These are phyloP conservation scores for Mycena haematopus DNA, from an alignment of 768 basidiomycete genomes.

Conservation along the genomic window DNA sequence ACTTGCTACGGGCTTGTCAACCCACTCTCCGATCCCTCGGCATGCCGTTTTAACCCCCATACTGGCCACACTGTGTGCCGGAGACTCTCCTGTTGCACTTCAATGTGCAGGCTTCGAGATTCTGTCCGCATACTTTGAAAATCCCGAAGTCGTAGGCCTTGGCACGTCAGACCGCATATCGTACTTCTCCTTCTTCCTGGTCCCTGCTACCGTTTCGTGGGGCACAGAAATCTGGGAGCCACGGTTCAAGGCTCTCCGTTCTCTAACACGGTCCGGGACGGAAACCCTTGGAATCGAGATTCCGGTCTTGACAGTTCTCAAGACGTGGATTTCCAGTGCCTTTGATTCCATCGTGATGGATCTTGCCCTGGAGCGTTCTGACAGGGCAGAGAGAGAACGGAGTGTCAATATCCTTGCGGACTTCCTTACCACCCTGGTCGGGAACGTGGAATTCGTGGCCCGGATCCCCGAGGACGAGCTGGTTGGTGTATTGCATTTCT, in stretches of 20 bases:
- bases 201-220: conserved; percentile 53
- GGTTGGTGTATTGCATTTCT: conserved; percentile 63
- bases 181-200: conserved; percentile 69
- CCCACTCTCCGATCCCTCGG: conserved; percentile 61
- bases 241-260: conserved; percentile 69
- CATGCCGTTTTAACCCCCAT: conserved; percentile 62
- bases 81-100: conserved; percentile 58
- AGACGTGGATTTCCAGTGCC: conserved; percentile 70
- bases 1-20: conserved; percentile 57
- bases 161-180: conserved; percentile 65
- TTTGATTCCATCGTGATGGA: conserved; percentile 57
- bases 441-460: conserved; percentile 58
- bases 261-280: conserved; percentile 64
- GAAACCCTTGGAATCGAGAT: conserved; percentile 72
- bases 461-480: conserved; percentile 67
- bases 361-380: conserved; percentile 44
- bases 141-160: conserved; percentile 52
- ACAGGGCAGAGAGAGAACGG: conserved; percentile 65
- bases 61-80: conserved; percentile 62
- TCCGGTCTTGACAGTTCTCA: conserved; percentile 59
- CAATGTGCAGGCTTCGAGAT: conserved; percentile 78
- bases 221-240: conserved; percentile 73
- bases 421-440: conserved; percentile 60
- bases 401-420: conserved; percentile 65
- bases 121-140: conserved; percentile 72